Conservation (phyloP, 176 grass and related monocot genomes). For the Aegilops speltoides region DNA sequence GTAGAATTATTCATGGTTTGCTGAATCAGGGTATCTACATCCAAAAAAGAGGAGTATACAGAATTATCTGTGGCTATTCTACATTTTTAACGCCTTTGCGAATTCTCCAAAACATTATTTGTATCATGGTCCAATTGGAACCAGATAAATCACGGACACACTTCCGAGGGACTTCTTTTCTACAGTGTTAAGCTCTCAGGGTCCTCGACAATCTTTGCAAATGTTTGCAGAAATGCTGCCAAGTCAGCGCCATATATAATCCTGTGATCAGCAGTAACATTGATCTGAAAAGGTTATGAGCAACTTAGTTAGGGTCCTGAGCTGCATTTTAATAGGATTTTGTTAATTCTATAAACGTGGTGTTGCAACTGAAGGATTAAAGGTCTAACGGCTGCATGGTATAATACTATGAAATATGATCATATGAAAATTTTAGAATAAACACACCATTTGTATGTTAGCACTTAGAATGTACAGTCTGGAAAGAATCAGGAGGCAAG, state of each 20-base stretch:
- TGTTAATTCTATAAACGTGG: neutral
- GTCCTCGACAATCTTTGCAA: conserved; percentile 84
- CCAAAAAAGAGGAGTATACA: neutral
- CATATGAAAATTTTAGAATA: neutral
- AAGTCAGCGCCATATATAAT: conserved; percentile 93
- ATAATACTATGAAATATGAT: neutral
- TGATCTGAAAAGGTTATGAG: conserved; percentile 58
- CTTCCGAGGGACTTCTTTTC: neutral
- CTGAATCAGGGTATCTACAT: neutral
- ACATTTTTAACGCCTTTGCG: neutral
- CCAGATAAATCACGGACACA: neutral
- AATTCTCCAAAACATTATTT: neutral
- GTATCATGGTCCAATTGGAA: conserved; percentile 10
- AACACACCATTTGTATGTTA: neutral
- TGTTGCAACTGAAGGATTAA: neutral
- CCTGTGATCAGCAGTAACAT: conserved; percentile 91
- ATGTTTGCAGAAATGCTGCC: conserved; percentile 90
- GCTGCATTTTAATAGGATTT: neutral
- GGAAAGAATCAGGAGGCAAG: neutral
- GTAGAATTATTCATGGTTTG: neutral
- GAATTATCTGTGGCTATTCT: neutral
- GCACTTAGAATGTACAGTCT: neutral
- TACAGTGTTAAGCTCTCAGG: conserved; percentile 76
- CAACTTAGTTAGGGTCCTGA: conserved; percentile 7
- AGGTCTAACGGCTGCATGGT: neutral